These are phyloP conservation scores for Trichoderma harzianum DNA, from an alignment of 2,329 filamentous ascomycete species.

Conservation along the genomic window DNA sequence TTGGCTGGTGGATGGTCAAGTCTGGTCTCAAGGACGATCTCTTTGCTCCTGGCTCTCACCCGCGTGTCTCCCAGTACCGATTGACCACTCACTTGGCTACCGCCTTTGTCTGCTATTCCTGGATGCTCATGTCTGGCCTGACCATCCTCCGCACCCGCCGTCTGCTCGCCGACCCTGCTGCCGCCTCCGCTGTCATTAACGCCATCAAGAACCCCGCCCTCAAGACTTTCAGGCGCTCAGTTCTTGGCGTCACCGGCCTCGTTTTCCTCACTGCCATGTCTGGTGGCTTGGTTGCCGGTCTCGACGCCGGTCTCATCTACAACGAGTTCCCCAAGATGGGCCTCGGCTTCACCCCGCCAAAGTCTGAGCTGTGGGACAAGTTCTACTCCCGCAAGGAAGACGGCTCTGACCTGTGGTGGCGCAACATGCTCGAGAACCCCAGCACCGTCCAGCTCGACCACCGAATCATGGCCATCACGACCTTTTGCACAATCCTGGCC, in stretches of 20 bases:
- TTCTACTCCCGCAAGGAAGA: constrained; percentile 82
- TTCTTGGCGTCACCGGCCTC: constrained; percentile 66
- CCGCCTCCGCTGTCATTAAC: constrained; percentile 57
- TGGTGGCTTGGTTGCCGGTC: constrained; percentile 85
- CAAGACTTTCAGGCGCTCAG: constrained; percentile 67
- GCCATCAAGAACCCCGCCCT: constrained; percentile 66
- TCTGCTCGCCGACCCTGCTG: constrained; percentile 64
- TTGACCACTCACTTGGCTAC: constrained; percentile 84
- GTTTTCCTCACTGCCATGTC: constrained; percentile 92
- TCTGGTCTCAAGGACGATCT: constrained; percentile 93
- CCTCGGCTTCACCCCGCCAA: constrained; percentile 73
- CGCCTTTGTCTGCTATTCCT: constrained; percentile 88
- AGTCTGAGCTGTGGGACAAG: constrained; percentile 75
- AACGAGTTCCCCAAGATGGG: constrained; percentile 99
- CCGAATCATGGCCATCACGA: constrained; percentile 84
- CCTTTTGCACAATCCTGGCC: constrained; percentile 74
- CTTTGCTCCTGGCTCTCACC: constrained; percentile 85
- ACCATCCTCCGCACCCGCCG: constrained; percentile 75
- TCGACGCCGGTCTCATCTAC: constrained; percentile 96
- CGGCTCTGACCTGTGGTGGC: constrained; percentile 84
- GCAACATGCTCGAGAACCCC: constrained; percentile 97
- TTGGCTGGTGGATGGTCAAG: constrained; percentile 99
- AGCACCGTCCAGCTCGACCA: constrained; percentile 94
- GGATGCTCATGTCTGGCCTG: constrained; percentile 90
- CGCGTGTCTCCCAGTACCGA: constrained; percentile 91